These are phyloP conservation scores for Collybia sp. DNA, from an alignment of 768 basidiomycete species.

Conservation along the genomic window DNA sequence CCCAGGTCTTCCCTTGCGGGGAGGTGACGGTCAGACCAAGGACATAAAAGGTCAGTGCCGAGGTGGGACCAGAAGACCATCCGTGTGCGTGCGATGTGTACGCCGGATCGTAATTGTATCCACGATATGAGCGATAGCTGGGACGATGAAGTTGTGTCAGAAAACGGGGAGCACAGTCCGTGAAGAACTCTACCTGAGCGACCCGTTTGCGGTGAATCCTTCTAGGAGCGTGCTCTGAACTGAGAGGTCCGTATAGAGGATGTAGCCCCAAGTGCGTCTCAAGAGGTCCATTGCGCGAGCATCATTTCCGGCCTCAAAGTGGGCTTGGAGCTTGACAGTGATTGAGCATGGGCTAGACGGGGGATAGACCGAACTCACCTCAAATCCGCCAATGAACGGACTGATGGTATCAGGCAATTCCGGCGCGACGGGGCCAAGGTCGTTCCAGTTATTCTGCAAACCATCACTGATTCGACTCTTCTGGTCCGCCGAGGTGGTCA, in stretches of 20 bases:
- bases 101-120: slow-evolving; percentile 53
- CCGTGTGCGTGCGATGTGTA: slow-evolving; percentile 61
- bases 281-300: slow-evolving; percentile 48
- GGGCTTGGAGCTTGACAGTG: slow-evolving; percentile 43
- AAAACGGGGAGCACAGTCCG: not conserved
- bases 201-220: slow-evolving; percentile 55
- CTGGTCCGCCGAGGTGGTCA: slow-evolving; percentile 36
- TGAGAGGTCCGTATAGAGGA: slow-evolving; percentile 48
- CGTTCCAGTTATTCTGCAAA: slow-evolving; percentile 47
- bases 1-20: slow-evolving; percentile 44
- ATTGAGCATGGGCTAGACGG: not conserved
- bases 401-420: slow-evolving; percentile 56
- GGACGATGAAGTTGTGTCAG: not conserved
- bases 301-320: slow-evolving; percentile 50
- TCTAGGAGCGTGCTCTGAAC: slow-evolving; percentile 56
- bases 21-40: slow-evolving; percentile 47
- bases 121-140: slow-evolving; percentile 47
- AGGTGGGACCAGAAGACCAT: slow-evolving; percentile 56
- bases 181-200: slow-evolving; percentile 33
- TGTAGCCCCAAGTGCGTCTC: slow-evolving; percentile 55
- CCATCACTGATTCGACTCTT: slow-evolving; percentile 40
- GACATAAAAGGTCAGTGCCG: slow-evolving; percentile 52
- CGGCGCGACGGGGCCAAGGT: slow-evolving; percentile 45
- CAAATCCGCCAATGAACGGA: slow-evolving; percentile 55
- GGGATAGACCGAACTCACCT: slow-evolving; percentile 29